These are phyloP conservation scores for Apiospora pterosperma DNA, from an alignment of 2,329 filamentous ascomycete genomes.

Conservation along the genomic window DNA sequence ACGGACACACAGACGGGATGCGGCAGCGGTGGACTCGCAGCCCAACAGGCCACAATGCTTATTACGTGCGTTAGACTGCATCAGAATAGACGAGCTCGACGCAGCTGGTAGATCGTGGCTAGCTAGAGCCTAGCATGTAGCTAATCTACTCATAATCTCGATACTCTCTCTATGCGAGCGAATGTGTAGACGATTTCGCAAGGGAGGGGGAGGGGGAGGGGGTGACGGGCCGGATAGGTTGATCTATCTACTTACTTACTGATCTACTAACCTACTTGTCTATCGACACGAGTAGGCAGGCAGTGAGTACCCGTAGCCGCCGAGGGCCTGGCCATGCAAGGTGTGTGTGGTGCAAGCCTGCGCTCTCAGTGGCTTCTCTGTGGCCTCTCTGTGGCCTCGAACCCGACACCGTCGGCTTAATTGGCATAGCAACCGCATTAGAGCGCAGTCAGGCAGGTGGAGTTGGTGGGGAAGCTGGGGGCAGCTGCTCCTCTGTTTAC, in stretches of 20 bases:
- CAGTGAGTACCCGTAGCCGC: too few species aligned
- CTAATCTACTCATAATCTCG: neutral
- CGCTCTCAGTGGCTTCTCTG: too few species aligned
- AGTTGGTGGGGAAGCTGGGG: constrained; percentile 2
- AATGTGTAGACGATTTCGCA: too few species aligned
- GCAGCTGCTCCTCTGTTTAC: neutral
- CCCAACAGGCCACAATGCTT: neutral
- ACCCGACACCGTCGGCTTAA: neutral
- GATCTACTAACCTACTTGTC: too few species aligned
- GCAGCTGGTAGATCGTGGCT: neutral
- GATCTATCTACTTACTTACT: too few species aligned
- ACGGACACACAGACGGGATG: neutral
- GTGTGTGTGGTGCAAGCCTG: too few species aligned
- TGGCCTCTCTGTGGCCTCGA: too few species aligned
- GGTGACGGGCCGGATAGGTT: too few species aligned
- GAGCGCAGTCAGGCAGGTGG: neutral
- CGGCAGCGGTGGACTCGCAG: neutral
- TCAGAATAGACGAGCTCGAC: constrained; percentile 2
- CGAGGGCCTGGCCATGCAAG: too few species aligned
- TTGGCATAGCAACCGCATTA: neutral
- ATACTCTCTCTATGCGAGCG: too few species aligned
- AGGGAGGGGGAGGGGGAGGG: too few species aligned
- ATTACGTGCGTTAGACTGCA: constrained; percentile 6
- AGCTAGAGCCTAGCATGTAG: neutral
- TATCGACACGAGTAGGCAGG: too few species aligned